Evolutionary conservation across 176 grass and related monocot genomes (phyloP), one percentile per base, ranked within the genome.

Genomic region (Triticum turgidum): DNA sequence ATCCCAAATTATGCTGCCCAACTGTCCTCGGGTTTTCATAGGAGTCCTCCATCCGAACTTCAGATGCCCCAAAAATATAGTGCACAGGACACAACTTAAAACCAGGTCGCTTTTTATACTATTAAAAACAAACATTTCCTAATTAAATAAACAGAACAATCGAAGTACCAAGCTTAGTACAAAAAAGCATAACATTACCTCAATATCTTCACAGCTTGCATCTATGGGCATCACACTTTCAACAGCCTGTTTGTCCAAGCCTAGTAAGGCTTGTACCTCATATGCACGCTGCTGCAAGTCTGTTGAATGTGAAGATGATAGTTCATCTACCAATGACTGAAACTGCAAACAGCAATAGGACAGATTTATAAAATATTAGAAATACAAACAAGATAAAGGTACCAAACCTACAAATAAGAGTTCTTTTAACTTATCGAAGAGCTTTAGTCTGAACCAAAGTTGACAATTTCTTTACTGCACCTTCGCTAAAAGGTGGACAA

Each of bases 201-300:
- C 97, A 86, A 99, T 87, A 92, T 99, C 97, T 90, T 99, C 97
- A 66, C 97, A 99, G 78, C 97, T 99, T 81, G 97, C 97, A 87
- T 99, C 97, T 61, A 77, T 68, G 13, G 97, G 97, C 85, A 99
- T 97, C 68, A 94, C 85, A 77, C 15, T 97, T 83, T 90, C 97
- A 81, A 97, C 88, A 80, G 83, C 87, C 77, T 88, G 89, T 86
- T 91, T 91, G 63, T 92, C 90, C 88, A 97, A 87, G 17, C 89
- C 89, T 82, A 99, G 84, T 88, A 97, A 97, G 37, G 97, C 94
- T 79, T 97, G 94, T 61, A 97, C 83, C 76, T 99, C 97, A 11
- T 99, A 99, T 54, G 87, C 94, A 76, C 97, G 92, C 75, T 99
- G 97, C 80, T 99, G 97, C 78, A 99, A 90, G 75, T 97, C 97